Percentiles rank a stretch among this genome's conserved stretches.
These are phyloP conservation scores for Trypanosoma lewisi DNA, from an alignment of 208 protist species.

Conservation along the genomic window DNA sequence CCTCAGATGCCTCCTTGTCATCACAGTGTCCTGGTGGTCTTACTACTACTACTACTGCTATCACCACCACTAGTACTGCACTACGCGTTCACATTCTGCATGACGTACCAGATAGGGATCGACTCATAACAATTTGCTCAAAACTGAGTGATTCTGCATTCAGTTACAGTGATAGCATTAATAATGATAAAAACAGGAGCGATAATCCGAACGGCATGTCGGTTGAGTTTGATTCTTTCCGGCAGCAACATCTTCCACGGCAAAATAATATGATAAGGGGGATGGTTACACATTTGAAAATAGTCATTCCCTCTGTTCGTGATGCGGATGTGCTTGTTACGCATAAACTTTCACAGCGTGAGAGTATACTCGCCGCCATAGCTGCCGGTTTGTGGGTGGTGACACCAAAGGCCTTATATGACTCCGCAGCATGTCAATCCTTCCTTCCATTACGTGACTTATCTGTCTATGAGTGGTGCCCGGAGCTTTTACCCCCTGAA, in stretches of 20 bases:
- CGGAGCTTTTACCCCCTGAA: conserved; percentile 29
- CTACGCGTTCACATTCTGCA: conserved; percentile 24
- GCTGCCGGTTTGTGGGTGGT: conserved; percentile 59
- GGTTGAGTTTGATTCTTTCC: neutral
- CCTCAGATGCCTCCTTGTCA: neutral
- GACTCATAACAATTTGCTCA: conserved; percentile 3
- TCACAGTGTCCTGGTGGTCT: neutral
- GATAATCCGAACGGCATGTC: neutral
- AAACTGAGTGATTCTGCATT: conserved; percentile 13
- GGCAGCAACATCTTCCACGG: conserved; percentile 17
- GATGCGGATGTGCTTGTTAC: conserved; percentile 65
- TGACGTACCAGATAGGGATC: conserved; percentile 16
- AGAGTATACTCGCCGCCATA: conserved; percentile 69
- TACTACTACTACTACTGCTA: too few relatives aligned
- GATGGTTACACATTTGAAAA: conserved; percentile 13
- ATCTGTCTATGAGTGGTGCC: conserved; percentile 38
- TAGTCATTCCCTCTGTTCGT: conserved; percentile 27
- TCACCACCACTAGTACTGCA: neutral
- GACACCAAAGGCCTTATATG: conserved; percentile 40
- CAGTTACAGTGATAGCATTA: neutral
- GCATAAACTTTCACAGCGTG: conserved; percentile 56
- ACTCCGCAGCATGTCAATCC: conserved; percentile 15
- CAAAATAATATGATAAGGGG: neutral
- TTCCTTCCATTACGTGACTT: conserved; percentile 27
- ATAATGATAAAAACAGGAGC: neutral